A percentile compares a stretch with the other conserved stretches of the same genome.
Conservation (phyloP, 108 stramenopile species). For the Pseudonitzschia multiseries region DNA sequence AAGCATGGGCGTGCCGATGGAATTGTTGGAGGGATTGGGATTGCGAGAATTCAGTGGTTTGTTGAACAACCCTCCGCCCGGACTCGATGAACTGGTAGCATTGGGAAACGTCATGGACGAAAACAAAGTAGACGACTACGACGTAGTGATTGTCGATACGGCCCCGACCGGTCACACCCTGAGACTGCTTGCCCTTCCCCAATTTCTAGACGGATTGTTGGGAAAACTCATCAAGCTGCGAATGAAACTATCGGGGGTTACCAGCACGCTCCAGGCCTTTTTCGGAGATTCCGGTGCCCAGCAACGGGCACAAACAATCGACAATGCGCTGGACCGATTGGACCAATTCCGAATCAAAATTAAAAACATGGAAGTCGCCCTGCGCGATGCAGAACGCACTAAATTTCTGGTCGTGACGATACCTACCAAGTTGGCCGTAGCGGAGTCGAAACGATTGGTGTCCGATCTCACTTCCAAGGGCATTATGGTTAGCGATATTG, state of each 20-base stretch:
- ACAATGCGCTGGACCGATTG: slow-evolving; percentile 65
- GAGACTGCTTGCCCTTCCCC: slow-evolving; percentile 82
- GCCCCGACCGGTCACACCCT: slow-evolving; percentile 93
- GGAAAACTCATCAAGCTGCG: slow-evolving; percentile 77
- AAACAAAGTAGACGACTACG: slow-evolving; percentile 59
- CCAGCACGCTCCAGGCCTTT: slow-evolving; percentile 69
- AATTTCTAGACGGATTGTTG: slow-evolving; percentile 84
- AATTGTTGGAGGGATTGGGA: slow-evolving; percentile 70
- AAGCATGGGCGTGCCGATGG: slow-evolving; percentile 59
- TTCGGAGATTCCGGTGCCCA: slow-evolving; percentile 56
- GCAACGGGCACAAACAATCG: slow-evolving; percentile 60
- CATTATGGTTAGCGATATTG: slow-evolving; percentile 71
- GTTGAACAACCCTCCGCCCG: slow-evolving; percentile 92
- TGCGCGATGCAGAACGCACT: slow-evolving; percentile 55
- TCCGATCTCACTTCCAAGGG: slow-evolving; percentile 64
- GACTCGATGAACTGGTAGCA: slow-evolving; percentile 93
- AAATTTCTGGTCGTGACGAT: slow-evolving; percentile 90
- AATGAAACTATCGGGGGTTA: slow-evolving; percentile 67
- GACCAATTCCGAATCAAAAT: slow-evolving; percentile 75
- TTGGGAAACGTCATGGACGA: slow-evolving; percentile 82
- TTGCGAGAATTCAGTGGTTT: slow-evolving; percentile 74
- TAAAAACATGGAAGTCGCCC: slow-evolving; percentile 35
- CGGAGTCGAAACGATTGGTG: slow-evolving; percentile 78
- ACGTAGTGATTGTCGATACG: slow-evolving; percentile 90
- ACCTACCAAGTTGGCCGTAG: slow-evolving; percentile 84